Evolutionary conservation across 106 monocot genomes (phyloP).

Genomic region (Ottelia alismoides): DNA sequence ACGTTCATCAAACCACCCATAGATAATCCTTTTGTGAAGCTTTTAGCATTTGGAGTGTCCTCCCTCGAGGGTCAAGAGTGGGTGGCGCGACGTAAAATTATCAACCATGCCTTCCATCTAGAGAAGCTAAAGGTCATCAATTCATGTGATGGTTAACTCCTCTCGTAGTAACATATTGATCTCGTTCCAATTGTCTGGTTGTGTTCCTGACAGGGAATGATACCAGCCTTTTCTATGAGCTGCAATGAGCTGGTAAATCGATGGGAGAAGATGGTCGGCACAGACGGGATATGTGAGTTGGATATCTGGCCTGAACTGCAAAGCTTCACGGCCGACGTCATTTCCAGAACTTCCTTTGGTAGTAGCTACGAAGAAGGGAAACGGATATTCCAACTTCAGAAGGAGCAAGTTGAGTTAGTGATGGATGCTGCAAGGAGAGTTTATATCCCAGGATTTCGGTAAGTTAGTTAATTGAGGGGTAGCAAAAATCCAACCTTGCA

Average conservation of each 20-base stretch:
- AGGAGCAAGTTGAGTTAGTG: constrained; percentile 26
- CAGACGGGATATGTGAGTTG: constrained; percentile 22
- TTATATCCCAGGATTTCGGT: constrained; percentile 38
- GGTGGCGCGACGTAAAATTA: constrained; percentile 30
- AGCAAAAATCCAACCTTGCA: not conserved
- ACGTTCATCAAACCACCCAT: constrained; percentile 18
- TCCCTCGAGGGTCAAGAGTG: constrained; percentile 41
- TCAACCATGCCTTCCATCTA: constrained; percentile 40
- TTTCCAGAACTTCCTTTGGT: constrained; percentile 57
- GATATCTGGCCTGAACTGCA: constrained; percentile 62
- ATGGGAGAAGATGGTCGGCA: constrained; percentile 19
- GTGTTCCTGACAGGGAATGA: constrained; percentile 49
- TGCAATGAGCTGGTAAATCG: constrained; percentile 32
- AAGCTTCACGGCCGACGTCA: constrained; percentile 45
- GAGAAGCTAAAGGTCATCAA: constrained; percentile 42
- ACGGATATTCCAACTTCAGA: constrained; percentile 51
- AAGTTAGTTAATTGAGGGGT: not conserved
- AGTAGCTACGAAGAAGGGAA: constrained; percentile 59
- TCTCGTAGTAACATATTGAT: not conserved
- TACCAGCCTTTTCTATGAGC: constrained; percentile 34
- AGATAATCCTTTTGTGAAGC: constrained; percentile 9
- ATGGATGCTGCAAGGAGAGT: constrained; percentile 12
- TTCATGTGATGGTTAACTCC: not conserved
- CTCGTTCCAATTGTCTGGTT: not conserved
- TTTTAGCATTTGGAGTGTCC: constrained; percentile 15